Conservation (phyloP, 2,329 filamentous ascomycete species). For the Volutella citrinella region DNA sequence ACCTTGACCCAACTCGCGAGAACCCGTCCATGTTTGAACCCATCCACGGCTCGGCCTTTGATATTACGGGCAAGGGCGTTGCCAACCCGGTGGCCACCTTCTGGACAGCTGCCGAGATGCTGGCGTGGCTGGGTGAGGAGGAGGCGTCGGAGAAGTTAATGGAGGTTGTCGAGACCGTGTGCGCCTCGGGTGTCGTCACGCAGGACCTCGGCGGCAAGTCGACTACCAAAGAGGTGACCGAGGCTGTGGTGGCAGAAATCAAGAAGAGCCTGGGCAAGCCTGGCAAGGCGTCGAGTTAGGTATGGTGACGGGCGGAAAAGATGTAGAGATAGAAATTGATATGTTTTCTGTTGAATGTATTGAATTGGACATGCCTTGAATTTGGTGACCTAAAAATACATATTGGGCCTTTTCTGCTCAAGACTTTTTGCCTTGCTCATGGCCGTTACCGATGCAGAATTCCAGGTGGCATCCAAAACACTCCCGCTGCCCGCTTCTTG, state of each 20-base stretch:
- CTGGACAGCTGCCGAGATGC: constrained; percentile 58
- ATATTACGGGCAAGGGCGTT: constrained; percentile 55
- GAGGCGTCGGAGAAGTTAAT: constrained; percentile 48
- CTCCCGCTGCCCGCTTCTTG: background rate
- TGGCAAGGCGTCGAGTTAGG: no score
- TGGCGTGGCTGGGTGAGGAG: constrained; percentile 54
- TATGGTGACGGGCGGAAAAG: no score
- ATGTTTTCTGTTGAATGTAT: no score
- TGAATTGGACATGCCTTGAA: no score
- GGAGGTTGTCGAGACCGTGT: constrained; percentile 51
- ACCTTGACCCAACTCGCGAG: constrained; percentile 58
- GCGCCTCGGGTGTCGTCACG: constrained; percentile 49
- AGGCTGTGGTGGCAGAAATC: constrained; percentile 27
- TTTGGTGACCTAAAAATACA: constrained; percentile 24
- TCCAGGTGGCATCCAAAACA: constrained; percentile 8
- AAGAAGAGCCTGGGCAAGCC: constrained; percentile 18
- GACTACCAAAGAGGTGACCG: constrained; percentile 33
- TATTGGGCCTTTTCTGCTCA: constrained; percentile 12
- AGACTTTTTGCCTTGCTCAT: constrained; percentile 17
- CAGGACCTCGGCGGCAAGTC: constrained; percentile 50
- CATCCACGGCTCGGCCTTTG: constrained; percentile 57
- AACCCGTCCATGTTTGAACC: constrained; percentile 60
- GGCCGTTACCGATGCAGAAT: background rate
- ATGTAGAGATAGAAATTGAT: no score
- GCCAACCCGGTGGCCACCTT: constrained; percentile 58